A percentile compares a stretch with the other conserved stretches of the same genome.
Conservation (phyloP, 2,329 filamentous ascomycete genomes). For the Volutella citrinella region DNA sequence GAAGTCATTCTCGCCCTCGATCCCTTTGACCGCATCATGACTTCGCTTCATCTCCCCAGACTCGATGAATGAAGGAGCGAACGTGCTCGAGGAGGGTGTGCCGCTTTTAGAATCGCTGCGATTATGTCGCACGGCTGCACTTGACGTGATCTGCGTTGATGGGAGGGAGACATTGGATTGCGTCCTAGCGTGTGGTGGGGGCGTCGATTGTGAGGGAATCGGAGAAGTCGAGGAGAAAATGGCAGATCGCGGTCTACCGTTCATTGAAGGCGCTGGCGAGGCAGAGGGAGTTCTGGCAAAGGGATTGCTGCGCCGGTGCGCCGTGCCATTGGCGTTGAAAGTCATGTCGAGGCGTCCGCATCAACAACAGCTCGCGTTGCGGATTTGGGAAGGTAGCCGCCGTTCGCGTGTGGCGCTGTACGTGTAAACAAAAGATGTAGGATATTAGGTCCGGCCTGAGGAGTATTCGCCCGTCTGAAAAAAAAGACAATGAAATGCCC, state of each 20-base stretch:
- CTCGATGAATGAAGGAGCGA: constrained; percentile 95
- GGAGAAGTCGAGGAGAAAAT: constrained; percentile 63
- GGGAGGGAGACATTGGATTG: constrained; percentile 60
- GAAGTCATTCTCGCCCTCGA: constrained; percentile 98
- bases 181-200: constrained; percentile 62
- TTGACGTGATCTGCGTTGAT: constrained; percentile 17
- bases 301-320: constrained; percentile 75
- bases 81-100: constrained; percentile 70
- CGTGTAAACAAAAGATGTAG: constrained; percentile 23
- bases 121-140: constrained; percentile 29
- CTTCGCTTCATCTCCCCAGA: constrained; percentile 68
- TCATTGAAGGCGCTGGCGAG: constrained; percentile 55
- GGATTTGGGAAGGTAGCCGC: constrained; percentile 9
- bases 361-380: constrained; percentile 23
- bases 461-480: no score
- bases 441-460: no score
- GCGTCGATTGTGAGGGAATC: constrained; percentile 35
- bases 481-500: no score
- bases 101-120: constrained; percentile 62
- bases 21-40: constrained; percentile 61
- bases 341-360: constrained; percentile 30
- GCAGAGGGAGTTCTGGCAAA: constrained; percentile 70
- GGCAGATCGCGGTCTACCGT: constrained; percentile 70
- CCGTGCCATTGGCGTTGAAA: constrained; percentile 36
- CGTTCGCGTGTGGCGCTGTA: no score